Evolutionary conservation across 2,329 filamentous ascomycete species (phyloP), one percentile per base, ranked within the genome.

Genomic region (Curvularia spicifera): DNA sequence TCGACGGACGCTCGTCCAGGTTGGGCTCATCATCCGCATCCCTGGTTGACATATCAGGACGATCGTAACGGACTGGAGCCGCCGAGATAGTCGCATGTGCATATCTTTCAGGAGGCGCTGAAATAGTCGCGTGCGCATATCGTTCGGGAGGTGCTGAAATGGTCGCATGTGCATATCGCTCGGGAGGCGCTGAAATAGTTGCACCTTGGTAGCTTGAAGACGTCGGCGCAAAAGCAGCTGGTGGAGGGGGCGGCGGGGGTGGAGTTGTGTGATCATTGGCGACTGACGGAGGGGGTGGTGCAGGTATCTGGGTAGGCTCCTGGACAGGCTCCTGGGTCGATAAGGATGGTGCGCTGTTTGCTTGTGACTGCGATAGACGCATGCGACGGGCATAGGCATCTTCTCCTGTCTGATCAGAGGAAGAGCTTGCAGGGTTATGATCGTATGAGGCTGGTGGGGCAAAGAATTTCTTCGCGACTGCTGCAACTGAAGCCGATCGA

Each of bases 181-280:
- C 86, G 1, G 93, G 91, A 0, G 90, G 89, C 42, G 89, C 86
- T 42, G 91, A 91, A 72, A 96, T 94, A 7, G 86, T 88, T 10
- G 84, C 81, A 42, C 61, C 65, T 56, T 68, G 64, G 47, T 65
- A 81, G 4, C 37, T 22, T 12, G 60, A 47, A 84, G 72, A 77
- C 7, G 81, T 80, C 39, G 81, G 81, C 18, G 78, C 78, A 0
- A 85, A 83, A 15, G 60, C 29, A 37, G 51, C 39, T 35, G 53
- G 52, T 6, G 63, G 59, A 24, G 66, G 66, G 4, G 65, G 67
- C 1, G 65, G 67, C 2, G 64, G 65, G 3, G 60, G 63, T 35
- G 66, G 64, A 35, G 61, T 57, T n/a, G 61, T 45, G 6, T 61
- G 45, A 15, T 61, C 56, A 28, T 58, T 51, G 20, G 59, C 48